Evolutionary conservation across 2,329 filamentous ascomycete species (phyloP).

Genomic region (Neonectria ditissima): DNA sequence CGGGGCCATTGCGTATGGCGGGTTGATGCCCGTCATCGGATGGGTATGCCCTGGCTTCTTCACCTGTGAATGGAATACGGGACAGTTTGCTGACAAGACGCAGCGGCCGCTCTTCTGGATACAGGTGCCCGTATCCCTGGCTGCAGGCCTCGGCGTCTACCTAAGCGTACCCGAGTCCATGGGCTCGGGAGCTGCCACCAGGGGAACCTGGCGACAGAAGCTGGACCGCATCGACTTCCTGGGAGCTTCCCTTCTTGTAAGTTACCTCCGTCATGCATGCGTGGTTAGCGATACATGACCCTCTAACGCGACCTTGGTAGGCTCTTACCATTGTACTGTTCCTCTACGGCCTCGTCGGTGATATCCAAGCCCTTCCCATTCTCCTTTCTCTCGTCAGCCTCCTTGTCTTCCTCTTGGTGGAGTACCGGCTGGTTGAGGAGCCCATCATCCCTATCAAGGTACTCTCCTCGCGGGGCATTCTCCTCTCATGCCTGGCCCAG

Average conservation of each 20-base stretch:
- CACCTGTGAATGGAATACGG: background rate
- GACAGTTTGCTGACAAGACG: constrained; percentile 18
- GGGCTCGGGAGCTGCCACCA: constrained; percentile 23
- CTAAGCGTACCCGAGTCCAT: constrained; percentile 68
- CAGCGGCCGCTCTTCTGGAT: constrained; percentile 79
- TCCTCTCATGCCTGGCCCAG: constrained; percentile 80
- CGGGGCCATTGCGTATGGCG: constrained; percentile 77
- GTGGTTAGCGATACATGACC: background rate
- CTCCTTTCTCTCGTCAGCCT: constrained; percentile 66
- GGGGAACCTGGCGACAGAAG: constrained; percentile 59
- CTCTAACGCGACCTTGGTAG: constrained; percentile 52
- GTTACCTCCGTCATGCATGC: constrained; percentile 31
- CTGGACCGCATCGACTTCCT: constrained; percentile 79
- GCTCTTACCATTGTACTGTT: constrained; percentile 75
- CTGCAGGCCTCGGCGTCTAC: constrained; percentile 72
- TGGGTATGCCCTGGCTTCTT: constrained; percentile 70
- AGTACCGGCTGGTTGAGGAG: constrained; percentile 71
- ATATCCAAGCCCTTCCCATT: constrained; percentile 70
- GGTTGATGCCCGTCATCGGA: constrained; percentile 71
- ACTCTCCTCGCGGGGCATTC: constrained; percentile 75
- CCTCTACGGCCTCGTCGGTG: constrained; percentile 76
- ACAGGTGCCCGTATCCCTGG: constrained; percentile 73
- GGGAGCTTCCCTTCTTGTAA: constrained; percentile 74
- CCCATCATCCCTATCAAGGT: constrained; percentile 81
- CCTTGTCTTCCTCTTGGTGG: constrained; percentile 69